These are phyloP conservation scores for Chionographis japonica DNA, from an alignment of 106 monocot species.

Conservation along the genomic window DNA sequence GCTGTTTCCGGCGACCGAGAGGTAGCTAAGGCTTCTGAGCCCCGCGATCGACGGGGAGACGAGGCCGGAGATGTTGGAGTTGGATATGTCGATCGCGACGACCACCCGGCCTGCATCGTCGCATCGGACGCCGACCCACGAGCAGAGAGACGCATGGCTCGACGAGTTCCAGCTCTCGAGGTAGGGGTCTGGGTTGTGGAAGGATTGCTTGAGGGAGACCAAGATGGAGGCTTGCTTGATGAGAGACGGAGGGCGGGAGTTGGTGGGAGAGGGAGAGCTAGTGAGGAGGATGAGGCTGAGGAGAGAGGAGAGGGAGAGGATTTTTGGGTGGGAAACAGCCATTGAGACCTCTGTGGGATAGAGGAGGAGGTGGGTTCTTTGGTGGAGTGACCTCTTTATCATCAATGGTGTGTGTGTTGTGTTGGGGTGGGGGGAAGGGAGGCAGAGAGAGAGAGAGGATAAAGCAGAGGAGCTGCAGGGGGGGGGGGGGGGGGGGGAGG, in stretches of 20 bases:
- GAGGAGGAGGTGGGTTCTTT: not conserved
- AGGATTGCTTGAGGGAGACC: conserved; percentile 52
- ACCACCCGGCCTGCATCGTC: conserved; percentile 20
- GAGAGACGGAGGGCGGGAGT: conserved; percentile 2
- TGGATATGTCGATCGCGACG: conserved; percentile 54
- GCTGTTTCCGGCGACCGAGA: conserved; percentile 39
- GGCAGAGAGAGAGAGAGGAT: too few species aligned
- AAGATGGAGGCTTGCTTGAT: conserved; percentile 51
- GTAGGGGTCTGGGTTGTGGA: conserved; percentile 13
- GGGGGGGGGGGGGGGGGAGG: not conserved
- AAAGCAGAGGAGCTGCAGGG: not conserved
- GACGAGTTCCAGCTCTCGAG: conserved; percentile 44
- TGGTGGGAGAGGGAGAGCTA: conserved; percentile 4
- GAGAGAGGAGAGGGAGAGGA: conserved; percentile 6
- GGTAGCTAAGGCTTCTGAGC: conserved; percentile 20
- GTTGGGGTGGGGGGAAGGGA: too few species aligned
- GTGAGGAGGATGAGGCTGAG: conserved; percentile 7
- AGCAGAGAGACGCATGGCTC: conserved; percentile 33
- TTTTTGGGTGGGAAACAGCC: conserved; percentile 14
- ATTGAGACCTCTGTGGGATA: conserved; percentile 15
- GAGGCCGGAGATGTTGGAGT: conserved; percentile 56
- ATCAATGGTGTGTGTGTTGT: too few species aligned
- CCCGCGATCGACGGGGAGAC: conserved; percentile 31
- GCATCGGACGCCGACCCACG: conserved; percentile 59
- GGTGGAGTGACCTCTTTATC: conserved; percentile 16